Base-by-base conservation (phyloP, 2,329 filamentous ascomycete species). In the Pyrenochaeta sp. region DNA sequence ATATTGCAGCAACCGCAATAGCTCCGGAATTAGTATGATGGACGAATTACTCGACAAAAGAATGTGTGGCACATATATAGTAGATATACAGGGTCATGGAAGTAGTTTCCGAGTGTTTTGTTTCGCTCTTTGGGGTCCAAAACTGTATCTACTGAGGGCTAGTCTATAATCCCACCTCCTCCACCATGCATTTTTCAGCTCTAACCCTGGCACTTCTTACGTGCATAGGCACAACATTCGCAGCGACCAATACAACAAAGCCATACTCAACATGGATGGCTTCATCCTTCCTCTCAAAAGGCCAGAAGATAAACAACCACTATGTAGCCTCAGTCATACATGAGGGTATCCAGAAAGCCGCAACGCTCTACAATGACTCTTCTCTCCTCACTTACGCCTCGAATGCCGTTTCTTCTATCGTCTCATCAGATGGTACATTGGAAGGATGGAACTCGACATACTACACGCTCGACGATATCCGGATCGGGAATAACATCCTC, bases 401-500 rank as follows among this genome's bases (percentile, higher is more conserved):
- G 5, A 72, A 69, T 2, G 79, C 82, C 50, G 78, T 86, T 8
- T 82, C 84, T 49, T 74, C 77, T 0, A 75, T 86, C 7, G 79
- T 86, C 2, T 65, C 76, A 1, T 65, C 74, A n/a, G 72, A 85
- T 40, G 85, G 85, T 12, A 81, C 79, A 74, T 59, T 85, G 54
- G 71, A 73, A 13, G 75, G 77, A 19, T 86, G 83, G 77, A 77
- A 83, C 52, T 71, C 79, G 13, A 72, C 72, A 2, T 81, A 79
- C 65, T 83, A 85, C 74, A 84, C 82, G 2, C 67, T 78, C 3
- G 76, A 78, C 58, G 81, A 86, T 56, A 80, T 86, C 58, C 82
- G 84, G 5, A 78, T 86, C 32, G 85, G 84, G 7, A 80, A 83
- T 62, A 84, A 83, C 65, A 73, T 84, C 37, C 75, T 86, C 1